Evolutionary conservation across 495 filamentous ascomycete genomes (phyloP).

Genomic region (Sordaria brevicollis): DNA sequence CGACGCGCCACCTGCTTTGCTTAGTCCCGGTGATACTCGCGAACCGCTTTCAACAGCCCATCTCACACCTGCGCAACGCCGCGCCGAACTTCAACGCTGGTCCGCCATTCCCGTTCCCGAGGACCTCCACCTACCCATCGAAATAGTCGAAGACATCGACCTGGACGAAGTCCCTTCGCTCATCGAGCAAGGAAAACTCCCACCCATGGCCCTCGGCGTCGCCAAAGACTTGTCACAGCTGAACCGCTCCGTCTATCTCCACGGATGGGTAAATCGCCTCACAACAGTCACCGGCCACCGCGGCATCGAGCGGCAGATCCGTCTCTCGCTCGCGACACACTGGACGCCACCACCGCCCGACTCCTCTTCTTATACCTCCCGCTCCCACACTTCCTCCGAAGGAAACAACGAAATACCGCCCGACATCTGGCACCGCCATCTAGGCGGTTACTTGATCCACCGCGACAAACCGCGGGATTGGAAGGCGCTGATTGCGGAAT

Average conservation of each 20-base stretch:
- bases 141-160: slow-evolving; percentile 18
- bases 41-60: neutral
- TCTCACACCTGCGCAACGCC: slow-evolving; percentile 1
- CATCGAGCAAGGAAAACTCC: slow-evolving; percentile 8
- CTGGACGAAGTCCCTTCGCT: slow-evolving; percentile 7
- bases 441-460: slow-evolving; percentile 22
- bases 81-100: slow-evolving; percentile 11
- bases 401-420: slow-evolving; percentile 15
- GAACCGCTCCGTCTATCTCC: slow-evolving; percentile 22
- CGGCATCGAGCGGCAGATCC: slow-evolving; percentile 21
- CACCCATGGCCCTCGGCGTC: slow-evolving; percentile 16
- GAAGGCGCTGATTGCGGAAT: slow-evolving; percentile 9
- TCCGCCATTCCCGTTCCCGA: slow-evolving; percentile 15
- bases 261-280: slow-evolving; percentile 18
- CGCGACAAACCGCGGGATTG: slow-evolving; percentile 24
- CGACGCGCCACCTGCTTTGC: neutral
- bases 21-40: neutral
- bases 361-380: too few species aligned
- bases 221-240: slow-evolving; percentile 17
- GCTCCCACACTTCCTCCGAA: too few species aligned
- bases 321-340: slow-evolving; percentile 15
- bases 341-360: slow-evolving; percentile 12
- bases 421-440: slow-evolving; percentile 20
- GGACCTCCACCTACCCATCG: slow-evolving; percentile 16
- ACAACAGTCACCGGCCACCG: slow-evolving; percentile 22